Conservation (phyloP, 495 filamentous ascomycete genomes). For the Chaetomium tenue region DNA sequence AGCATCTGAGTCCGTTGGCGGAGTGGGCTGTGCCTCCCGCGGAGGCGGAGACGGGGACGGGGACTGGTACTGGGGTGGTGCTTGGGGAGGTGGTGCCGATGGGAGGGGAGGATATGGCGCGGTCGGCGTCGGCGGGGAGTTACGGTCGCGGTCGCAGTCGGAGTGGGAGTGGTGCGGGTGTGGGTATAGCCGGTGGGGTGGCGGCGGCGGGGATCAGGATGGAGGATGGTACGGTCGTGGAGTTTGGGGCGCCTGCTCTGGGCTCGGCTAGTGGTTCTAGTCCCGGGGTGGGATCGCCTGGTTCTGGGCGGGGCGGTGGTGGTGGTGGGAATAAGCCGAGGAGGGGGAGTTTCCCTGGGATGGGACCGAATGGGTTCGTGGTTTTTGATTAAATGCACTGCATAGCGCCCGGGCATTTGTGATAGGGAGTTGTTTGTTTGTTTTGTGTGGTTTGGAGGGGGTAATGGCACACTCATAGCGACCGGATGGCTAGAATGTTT, state of each 20-base stretch:
- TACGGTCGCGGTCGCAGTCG: not conserved
- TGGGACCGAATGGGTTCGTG: not conserved
- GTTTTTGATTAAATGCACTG: slow-evolving; percentile 1
- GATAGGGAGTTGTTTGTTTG: not conserved
- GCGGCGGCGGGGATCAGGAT: slow-evolving; percentile 30
- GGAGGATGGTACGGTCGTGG: slow-evolving; percentile 33
- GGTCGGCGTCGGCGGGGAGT: slow-evolving; percentile 29
- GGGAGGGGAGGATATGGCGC: slow-evolving; percentile 30
- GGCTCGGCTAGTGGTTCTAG: not conserved
- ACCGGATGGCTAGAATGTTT: not conserved
- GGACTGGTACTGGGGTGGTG: not conserved
- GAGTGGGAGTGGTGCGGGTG: too few relatives aligned
- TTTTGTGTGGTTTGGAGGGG: not conserved
- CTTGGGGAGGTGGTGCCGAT: too few relatives aligned
- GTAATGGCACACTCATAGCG: not conserved
- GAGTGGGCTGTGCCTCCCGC: slow-evolving; percentile 9
- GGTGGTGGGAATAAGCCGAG: not conserved
- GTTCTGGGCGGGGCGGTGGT: not conserved
- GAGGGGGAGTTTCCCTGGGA: slow-evolving; percentile 8
- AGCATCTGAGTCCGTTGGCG: slow-evolving; percentile 10
- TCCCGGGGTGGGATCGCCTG: not conserved
- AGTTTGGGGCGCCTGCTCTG: slow-evolving; percentile 29
- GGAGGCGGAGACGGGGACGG: not conserved
- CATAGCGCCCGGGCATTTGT: not conserved
- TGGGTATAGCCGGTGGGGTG: too few relatives aligned